phyloP scores from a whole-genome alignment of 2,329 filamentous ascomycete species.

The Aspergillus intermedius region DNA sequence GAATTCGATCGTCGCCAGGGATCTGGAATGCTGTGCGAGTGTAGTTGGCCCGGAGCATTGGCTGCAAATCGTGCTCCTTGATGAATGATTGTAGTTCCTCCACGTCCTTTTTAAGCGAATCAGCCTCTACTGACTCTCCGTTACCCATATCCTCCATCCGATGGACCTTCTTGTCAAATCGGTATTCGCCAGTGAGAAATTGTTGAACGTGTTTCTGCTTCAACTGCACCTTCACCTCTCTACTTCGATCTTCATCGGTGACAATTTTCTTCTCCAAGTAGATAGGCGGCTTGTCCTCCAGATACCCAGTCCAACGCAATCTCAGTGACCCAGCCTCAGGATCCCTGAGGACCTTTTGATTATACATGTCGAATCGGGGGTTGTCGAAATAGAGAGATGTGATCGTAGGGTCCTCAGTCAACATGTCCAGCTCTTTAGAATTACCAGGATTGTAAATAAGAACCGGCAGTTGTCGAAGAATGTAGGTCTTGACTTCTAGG shows the following conservation, averaged over 20 bases:
- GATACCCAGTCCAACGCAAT: constrained; percentile 83
- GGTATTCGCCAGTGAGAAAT: constrained; percentile 80
- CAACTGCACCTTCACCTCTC: constrained; percentile 73
- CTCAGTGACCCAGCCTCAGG: constrained; percentile 74
- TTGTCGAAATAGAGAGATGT: constrained; percentile 97
- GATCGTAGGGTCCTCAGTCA: constrained; percentile 74
- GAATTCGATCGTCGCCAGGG: constrained; percentile 79
- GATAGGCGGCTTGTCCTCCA: constrained; percentile 72
- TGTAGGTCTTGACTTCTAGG: constrained; percentile 92
- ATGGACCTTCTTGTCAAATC: constrained; percentile 81
- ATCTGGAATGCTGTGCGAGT: constrained; percentile 94
- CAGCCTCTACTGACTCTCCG: constrained; percentile 58
- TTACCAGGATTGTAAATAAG: constrained; percentile 86
- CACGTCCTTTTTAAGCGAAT: constrained; percentile 64
- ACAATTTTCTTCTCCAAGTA: constrained; percentile 85
- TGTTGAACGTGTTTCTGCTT: constrained; percentile 91
- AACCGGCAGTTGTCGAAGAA: constrained; percentile 81
- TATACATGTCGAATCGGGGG: constrained; percentile 76
- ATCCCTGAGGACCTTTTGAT: constrained; percentile 70
- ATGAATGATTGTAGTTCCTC: constrained; percentile 75
- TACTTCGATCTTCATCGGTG: constrained; percentile 66
- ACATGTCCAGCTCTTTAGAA: constrained; percentile 72
- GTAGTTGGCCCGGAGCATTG: constrained; percentile 86
- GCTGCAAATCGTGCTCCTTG: constrained; percentile 68
- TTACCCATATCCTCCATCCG: constrained; percentile 76